These are phyloP conservation scores for Amphichorda felina DNA, from an alignment of 2,329 filamentous ascomycete genomes.

Conservation along the genomic window DNA sequence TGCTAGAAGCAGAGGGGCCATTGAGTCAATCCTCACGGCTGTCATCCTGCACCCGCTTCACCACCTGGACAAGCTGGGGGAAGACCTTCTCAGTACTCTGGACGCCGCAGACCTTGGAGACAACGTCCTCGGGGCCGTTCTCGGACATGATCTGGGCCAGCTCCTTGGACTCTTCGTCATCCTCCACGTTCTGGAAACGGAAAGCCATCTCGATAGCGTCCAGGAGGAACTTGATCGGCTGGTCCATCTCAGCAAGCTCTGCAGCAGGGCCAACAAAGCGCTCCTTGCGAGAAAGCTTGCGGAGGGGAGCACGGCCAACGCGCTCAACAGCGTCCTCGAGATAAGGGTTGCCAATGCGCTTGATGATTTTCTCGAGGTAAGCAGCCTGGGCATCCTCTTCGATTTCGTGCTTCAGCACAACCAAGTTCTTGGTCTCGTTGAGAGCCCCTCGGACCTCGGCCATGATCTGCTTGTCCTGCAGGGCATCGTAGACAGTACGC, in stretches of 20 bases:
- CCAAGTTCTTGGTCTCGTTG: conserved; percentile 74
- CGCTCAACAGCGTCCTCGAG: conserved; percentile 89
- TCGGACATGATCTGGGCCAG: conserved; percentile 77
- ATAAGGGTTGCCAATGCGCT: conserved; percentile 85
- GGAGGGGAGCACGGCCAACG: conserved; percentile 85
- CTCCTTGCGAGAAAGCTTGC: conserved; percentile 91
- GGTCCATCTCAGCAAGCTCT: conserved; percentile 72
- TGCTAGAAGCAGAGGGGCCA: background rate
- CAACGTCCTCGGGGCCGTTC: conserved; percentile 61
- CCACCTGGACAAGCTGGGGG: conserved; percentile 60
- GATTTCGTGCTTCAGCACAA: conserved; percentile 80
- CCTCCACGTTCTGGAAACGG: conserved; percentile 89
- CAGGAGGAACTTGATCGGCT: conserved; percentile 62
- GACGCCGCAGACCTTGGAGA: conserved; percentile 71
- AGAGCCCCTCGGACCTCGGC: conserved; percentile 69
- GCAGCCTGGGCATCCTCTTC: conserved; percentile 60
- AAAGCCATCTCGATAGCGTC: conserved; percentile 84
- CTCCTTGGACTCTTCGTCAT: conserved; percentile 79
- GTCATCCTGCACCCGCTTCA: conserved; percentile 72
- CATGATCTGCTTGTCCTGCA: conserved; percentile 71
- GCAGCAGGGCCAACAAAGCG: conserved; percentile 89
- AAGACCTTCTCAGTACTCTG: conserved; percentile 68
- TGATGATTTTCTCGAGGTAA: conserved; percentile 88
- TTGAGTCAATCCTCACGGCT: conserved; percentile 29
- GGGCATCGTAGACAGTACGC: conserved; percentile 78